Percentiles rank a stretch among this genome's conserved stretches.
phyloP scores from a whole-genome alignment of 2,329 filamentous ascomycete species.

The Leptosphaerulina australis region DNA sequence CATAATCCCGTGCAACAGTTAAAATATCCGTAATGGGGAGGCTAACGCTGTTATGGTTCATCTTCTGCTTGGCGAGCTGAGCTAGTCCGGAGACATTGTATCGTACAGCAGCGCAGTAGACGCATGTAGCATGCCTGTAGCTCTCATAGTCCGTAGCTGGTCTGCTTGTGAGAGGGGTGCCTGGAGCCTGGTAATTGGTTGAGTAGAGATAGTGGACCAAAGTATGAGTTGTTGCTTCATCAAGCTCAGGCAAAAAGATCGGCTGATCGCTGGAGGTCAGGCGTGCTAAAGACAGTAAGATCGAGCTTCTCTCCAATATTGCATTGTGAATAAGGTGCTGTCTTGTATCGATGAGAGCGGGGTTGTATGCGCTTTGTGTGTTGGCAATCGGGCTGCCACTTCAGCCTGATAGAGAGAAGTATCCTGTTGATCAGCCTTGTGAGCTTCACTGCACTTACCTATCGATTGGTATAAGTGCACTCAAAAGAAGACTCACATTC shows the following conservation, averaged over 20 bases:
- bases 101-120: slow-evolving; percentile 36
- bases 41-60: neutral
- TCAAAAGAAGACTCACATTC: neutral
- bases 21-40: slow-evolving; percentile 4
- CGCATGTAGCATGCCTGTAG: slow-evolving; percentile 31
- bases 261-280: neutral
- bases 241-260: neutral
- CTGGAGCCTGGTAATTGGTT: neutral
- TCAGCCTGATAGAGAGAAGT: slow-evolving; percentile 30
- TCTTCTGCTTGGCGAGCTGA: slow-evolving; percentile 31
- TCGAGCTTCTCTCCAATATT: slow-evolving; percentile 31
- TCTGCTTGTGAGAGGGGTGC: slow-evolving; percentile 12
- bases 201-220: slow-evolving; percentile 9
- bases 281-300: slow-evolving; percentile 21
- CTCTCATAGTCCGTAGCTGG: slow-evolving; percentile 1
- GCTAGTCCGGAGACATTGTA: slow-evolving; percentile 36
- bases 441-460: slow-evolving; percentile 10
- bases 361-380: slow-evolving; percentile 33
- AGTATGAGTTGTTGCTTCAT: neutral
- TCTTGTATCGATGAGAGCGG: too few relatives aligned
- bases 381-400: slow-evolving; percentile 25
- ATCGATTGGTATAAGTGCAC: neutral
- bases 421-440: slow-evolving; percentile 33
- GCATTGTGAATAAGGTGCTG: slow-evolving; percentile 33
- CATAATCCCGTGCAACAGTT: neutral